Evolutionary conservation across 108 stramenopile species (phyloP), one percentile per base, ranked within the genome.

Genomic region (Stephanodiscus triporus): DNA sequence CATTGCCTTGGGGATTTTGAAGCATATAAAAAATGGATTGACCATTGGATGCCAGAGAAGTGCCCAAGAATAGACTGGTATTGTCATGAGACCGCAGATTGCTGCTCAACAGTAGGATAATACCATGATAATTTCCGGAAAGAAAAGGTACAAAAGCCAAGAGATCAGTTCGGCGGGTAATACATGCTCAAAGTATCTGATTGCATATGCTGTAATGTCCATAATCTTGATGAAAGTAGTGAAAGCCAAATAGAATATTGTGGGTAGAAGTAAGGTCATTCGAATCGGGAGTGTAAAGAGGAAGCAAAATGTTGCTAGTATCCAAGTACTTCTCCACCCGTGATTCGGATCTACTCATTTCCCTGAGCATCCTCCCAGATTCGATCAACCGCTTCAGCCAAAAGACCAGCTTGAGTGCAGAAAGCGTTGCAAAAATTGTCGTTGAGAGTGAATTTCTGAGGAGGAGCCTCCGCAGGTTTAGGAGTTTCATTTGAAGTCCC

Each of bases 251-350:
- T 40, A 40, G 9, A 40, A 9, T 40, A 11, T 40, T 40, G 40
- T 40, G 40, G 40, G 40, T 40, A 40, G 40, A 53, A 24, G 24
- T 53, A 53, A 53, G 51, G 51, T 53, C 51, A 53, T 53, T 53
- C 19, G 51, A 24, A 53, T 24, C 51, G 24, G 51, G 9, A 53
- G 51, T 6, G 7, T 6, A 20, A 22, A 53, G 19, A 53, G 51
- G 20, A 53, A 53, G 20, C 20, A 53, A 24, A 3, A 20, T 20
- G 19, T 40, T 22, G 24, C 51, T 24, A 53, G 51, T 24, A 22
- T 22, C 20, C 23, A 53, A 53, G 51, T 53, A 40, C 40, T 40
- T 9, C 48, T 49, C 48, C 48, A 16, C 48, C 48, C 48, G 16
- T 49, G 48, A 19, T 49, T 19, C 48, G 48, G 51, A 53, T n/a